A percentile compares a stretch with the other conserved stretches of the same genome.
phyloP scores from a whole-genome alignment of 192 early-diverging fungal genomes.

The Hyaloraphidium curvatum region DNA sequence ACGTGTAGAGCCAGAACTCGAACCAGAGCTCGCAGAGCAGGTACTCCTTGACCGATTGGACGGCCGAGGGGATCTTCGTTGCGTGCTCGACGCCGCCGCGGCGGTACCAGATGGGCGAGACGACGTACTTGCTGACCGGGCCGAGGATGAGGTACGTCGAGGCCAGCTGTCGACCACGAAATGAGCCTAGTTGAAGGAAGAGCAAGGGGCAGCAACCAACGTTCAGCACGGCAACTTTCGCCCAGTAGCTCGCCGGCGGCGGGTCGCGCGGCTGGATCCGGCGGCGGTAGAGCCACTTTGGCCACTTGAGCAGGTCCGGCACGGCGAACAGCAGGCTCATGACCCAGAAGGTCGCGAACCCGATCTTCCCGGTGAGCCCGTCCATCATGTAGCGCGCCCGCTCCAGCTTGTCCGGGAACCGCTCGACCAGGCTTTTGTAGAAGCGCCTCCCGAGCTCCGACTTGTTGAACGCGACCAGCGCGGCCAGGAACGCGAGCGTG shows the following conservation, averaged over 20 bases:
- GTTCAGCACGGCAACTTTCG: neutral
- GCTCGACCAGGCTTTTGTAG: neutral
- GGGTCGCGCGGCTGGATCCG: neutral
- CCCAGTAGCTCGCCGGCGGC: neutral
- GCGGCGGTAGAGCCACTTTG: neutral
- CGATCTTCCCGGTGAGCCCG: too few relatives aligned
- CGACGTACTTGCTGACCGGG: neutral
- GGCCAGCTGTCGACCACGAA: too few relatives aligned
- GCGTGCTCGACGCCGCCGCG: neutral
- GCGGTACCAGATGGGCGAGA: neutral
- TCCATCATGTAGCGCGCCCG: neutral
- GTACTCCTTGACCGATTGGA: conserved; percentile 2
- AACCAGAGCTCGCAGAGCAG: neutral
- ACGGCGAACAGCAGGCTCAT: neutral
- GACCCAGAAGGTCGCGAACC: too few relatives aligned
- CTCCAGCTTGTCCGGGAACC: neutral
- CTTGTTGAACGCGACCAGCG: neutral
- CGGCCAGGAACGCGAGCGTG: neutral
- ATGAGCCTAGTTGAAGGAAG: too few relatives aligned
- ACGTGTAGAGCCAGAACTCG: conserved; percentile 5
- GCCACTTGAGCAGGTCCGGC: neutral
- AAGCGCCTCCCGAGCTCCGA: neutral
- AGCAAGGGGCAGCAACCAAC: too few relatives aligned
- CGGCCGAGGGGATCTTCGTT: neutral
- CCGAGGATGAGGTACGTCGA: too few relatives aligned